A percentile compares a stretch with the other conserved stretches of the same genome.
Evolutionary conservation across 2,329 filamentous ascomycete species (phyloP).

Genomic region (Cladosporium cucumerinum): DNA sequence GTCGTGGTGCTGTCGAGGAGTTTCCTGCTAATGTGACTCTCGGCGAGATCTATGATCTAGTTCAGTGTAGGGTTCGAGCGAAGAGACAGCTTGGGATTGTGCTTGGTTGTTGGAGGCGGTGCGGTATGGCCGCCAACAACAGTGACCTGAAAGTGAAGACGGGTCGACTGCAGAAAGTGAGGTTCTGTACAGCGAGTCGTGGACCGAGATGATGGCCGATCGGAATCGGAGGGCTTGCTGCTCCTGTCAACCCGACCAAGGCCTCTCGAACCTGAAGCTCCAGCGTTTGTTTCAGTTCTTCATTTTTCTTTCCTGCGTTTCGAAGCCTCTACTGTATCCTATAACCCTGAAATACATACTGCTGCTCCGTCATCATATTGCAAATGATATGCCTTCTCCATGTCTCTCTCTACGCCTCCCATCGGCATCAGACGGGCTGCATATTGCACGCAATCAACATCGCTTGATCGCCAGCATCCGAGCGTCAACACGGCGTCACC

Average conservation of each 20-base stretch:
- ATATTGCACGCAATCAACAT: not conserved
- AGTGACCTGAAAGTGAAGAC: not conserved
- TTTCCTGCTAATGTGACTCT: not conserved
- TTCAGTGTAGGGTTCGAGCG: not conserved
- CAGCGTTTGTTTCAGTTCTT: not conserved
- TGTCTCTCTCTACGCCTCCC: not conserved
- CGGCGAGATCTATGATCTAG: not conserved
- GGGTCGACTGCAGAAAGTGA: not conserved
- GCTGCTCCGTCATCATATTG: not conserved
- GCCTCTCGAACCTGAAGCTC: not conserved
- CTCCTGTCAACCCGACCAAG: not conserved
- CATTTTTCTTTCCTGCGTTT: not conserved
- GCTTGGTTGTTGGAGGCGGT: not conserved
- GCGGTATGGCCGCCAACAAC: not conserved
- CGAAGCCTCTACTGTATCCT: not conserved
- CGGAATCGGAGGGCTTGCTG: not conserved
- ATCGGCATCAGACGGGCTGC: not conserved
- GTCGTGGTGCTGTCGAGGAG: not conserved
- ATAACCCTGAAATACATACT: not conserved
- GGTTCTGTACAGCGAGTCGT: not conserved
- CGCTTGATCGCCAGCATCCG: not conserved
- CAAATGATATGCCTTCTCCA: not conserved
- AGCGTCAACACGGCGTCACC: constrained; percentile 4
- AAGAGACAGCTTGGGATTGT: not conserved
- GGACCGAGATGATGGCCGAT: not conserved